Percentiles rank a stretch among this genome's conserved stretches.
These are phyloP conservation scores for Penicillium atrosanguineum DNA, from an alignment of 495 filamentous ascomycete species.

Conservation along the genomic window DNA sequence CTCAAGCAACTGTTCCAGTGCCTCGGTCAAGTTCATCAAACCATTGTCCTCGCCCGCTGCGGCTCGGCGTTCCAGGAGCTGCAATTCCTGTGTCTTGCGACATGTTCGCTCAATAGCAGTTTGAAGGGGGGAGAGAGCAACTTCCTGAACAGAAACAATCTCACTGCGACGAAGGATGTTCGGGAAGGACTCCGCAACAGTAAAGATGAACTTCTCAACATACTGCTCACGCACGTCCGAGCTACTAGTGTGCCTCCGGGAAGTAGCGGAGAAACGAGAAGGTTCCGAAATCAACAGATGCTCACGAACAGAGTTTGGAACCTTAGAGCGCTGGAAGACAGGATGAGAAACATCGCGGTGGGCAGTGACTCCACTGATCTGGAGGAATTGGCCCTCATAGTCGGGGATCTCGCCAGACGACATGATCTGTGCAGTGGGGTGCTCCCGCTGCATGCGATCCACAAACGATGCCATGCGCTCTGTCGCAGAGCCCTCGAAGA, in stretches of 20 bases:
- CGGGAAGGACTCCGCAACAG: constrained; percentile 81
- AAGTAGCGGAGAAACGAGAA: constrained; percentile 68
- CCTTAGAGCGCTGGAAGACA: constrained; percentile 82
- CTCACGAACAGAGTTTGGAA: constrained; percentile 78
- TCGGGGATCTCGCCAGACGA: constrained; percentile 69
- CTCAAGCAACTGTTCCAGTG: constrained; percentile 70
- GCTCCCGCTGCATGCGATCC: constrained; percentile 88
- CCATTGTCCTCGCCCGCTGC: constrained; percentile 67
- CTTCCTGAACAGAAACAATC: constrained; percentile 64
- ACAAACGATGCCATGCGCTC: constrained; percentile 81
- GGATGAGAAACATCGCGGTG: constrained; percentile 80
- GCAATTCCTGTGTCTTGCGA: constrained; percentile 85
- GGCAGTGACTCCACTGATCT: constrained; percentile 74
- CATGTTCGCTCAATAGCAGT: constrained; percentile 89
- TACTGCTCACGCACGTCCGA: constrained; percentile 65
- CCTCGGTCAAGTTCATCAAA: constrained; percentile 65
- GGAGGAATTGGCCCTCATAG: constrained; percentile 89
- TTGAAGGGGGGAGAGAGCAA: constrained; percentile 71
- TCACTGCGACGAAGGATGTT: constrained; percentile 89
- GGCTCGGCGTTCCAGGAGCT: constrained; percentile 69
- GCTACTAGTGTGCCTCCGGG: constrained; percentile 62
- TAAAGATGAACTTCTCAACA: constrained; percentile 85
- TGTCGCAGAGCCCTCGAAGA: constrained; percentile 76
- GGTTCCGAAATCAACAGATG: constrained; percentile 77
- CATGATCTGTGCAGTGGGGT: constrained; percentile 83